Base-by-base conservation (phyloP, 2,329 filamentous ascomycete species). In the Arthrobotrys sinensis region DNA sequence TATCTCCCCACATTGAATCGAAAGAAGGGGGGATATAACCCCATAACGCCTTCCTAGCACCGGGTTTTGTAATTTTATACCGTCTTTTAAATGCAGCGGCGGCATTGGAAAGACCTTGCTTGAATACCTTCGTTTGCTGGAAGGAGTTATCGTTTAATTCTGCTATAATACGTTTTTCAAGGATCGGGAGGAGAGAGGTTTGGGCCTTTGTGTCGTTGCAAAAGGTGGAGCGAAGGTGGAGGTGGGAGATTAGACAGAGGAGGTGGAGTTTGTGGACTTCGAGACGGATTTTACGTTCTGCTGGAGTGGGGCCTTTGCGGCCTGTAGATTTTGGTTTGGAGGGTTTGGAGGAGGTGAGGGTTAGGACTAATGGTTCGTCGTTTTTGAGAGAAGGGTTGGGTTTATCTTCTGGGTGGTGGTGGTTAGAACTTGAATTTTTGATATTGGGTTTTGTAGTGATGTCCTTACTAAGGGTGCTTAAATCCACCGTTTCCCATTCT, bases 201-300 rank as follows among this genome's bases (percentile, higher is more conserved):
- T 97, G 93, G 7, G 92, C 89, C 71, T 88, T 85, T 12, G 85
- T 81, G 82, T 95, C 91, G 82, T 97, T 97, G 85, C 94, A 97
- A 93, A 95, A 97, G 68, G 89, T 86, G 82, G 98, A 99, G 69
- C 94, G 90, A 72, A 90, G 87, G 80, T 92, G 88, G 14, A 91
- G 88, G 84, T 98, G 93, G 8, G 90, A 89, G 14, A 99, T 85
- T 1, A 99, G 87, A 83, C 93, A 97, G 12, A 97, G 85, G 0
- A 98, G 80, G 84, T 99, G 94, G 79, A 90, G 87, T 84, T 95
- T 97, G 84, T 99, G 96, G n/a, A 94, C 87, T 64, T 93, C 88
- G 34, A 96, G 83, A 19, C 94, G 89, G 34, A 87, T 83, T 55
- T 86, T 88, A 79, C 87, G 90, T 79, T 91, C 90, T 0, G 86